Conservation (phyloP, 140 eudicot genomes). For the Ambrosia hybrid region DNA sequence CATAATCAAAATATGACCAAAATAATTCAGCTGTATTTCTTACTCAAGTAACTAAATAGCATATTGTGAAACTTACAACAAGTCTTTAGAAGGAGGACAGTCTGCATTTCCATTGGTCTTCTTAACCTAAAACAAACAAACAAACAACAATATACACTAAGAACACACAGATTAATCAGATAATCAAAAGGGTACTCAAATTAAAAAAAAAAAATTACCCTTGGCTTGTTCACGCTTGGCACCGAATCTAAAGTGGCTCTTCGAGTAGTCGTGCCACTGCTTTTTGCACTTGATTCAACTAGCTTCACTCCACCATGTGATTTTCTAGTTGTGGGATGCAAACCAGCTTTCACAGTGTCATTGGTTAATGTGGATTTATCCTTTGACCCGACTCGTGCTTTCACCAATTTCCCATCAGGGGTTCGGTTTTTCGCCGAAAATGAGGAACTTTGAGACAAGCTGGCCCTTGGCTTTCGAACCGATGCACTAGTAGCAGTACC, state of each 20-base stretch:
- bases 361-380: conserved; percentile 27
- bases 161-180: conserved; percentile 1
- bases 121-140: conserved; percentile 40
- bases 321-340: conserved; percentile 27
- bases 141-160: conserved; percentile 16
- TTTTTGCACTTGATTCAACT: conserved; percentile 30
- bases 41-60: not conserved
- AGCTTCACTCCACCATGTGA: conserved; percentile 40
- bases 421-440: conserved; percentile 50
- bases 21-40: not conserved
- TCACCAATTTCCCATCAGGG: conserved; percentile 37
- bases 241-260: conserved; percentile 44
- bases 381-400: conserved; percentile 42
- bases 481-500: conserved; percentile 20
- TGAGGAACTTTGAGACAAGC: conserved; percentile 53
- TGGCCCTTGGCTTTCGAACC: conserved; percentile 47
- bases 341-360: conserved; percentile 27
- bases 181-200: not conserved
- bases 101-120: conserved; percentile 50
- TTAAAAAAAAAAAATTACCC: conserved; percentile 36
- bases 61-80: conserved; percentile 50
- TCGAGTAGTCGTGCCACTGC: conserved; percentile 27
- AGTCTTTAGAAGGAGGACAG: conserved; percentile 39
- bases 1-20: not conserved
- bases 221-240: conserved; percentile 36